These are phyloP conservation scores for Cercophora newfieldiana DNA, from an alignment of 495 filamentous ascomycete genomes.

Conservation along the genomic window DNA sequence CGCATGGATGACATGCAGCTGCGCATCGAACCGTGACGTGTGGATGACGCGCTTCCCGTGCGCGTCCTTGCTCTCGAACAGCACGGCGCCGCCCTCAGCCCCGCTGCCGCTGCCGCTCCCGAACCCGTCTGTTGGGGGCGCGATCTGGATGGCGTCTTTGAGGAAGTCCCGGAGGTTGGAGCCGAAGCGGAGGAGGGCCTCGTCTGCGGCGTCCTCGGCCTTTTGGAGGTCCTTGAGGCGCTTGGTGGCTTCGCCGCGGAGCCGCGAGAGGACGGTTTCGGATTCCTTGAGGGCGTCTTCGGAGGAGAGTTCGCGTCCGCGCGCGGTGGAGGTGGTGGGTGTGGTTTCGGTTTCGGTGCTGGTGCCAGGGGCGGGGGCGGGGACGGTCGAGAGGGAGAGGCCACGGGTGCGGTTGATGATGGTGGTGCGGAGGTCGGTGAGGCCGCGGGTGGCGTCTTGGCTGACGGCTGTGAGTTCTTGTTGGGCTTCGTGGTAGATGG, in stretches of 20 bases:
- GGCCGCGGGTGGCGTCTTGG: constrained; percentile 80
- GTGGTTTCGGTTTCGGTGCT: constrained; percentile 35
- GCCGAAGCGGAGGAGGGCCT: constrained; percentile 91
- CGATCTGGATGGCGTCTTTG: constrained; percentile 85
- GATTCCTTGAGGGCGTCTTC: constrained; percentile 62
- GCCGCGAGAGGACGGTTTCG: constrained; percentile 78
- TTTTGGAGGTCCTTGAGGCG: constrained; percentile 88
- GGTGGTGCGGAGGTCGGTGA: constrained; percentile 67
- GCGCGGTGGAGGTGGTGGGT: constrained; percentile 38
- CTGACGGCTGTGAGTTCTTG: constrained; percentile 78
- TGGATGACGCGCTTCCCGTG: constrained; percentile 90
- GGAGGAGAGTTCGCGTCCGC: constrained; percentile 39
- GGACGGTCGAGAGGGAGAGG: constrained; percentile 61
- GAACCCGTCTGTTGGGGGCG: constrained; percentile 54
- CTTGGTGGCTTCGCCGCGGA: constrained; percentile 78
- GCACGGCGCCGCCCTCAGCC: constrained; percentile 41
- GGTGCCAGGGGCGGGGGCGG: constrained; percentile 18
- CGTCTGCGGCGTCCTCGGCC: constrained; percentile 96
- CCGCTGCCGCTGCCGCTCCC: constrained; percentile 30
- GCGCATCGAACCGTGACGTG: constrained; percentile 90
- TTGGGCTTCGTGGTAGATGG: constrained; percentile 77
- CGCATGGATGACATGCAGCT: constrained; percentile 92
- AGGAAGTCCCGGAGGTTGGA: constrained; percentile 88
- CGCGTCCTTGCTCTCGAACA: constrained; percentile 90
- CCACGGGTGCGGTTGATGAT: constrained; percentile 71